Evolutionary conservation across 306 rosid species (phyloP), one percentile per base, ranked within the genome.

Genomic region (Cucurbita ficifolia): DNA sequence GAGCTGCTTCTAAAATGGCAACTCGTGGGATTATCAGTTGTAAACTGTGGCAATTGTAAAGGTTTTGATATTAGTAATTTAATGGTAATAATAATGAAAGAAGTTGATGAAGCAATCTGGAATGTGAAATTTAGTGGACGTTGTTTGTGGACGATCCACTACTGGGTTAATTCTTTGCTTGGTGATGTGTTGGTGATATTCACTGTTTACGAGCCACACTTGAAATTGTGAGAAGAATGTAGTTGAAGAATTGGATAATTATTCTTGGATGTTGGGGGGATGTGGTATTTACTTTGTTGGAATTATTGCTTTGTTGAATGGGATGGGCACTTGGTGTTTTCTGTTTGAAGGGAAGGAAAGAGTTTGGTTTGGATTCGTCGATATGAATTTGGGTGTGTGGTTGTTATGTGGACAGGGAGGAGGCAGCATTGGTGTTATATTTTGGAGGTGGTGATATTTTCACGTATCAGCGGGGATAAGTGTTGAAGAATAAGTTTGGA

Each of bases 381-480:
- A 86, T 84, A 64, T 75, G 96, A 93, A 83, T 42, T 83, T 91
- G 89, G 97, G 87, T 85, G 77, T 87, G 87, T 88, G 93, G 96
- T 88, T 94, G 91, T 90, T 79, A 86, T 95, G 86, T 95, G 99
- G 97, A 89, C 99, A 91, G 99, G 99, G 84, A 85, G 96, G 86
- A 86, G 84, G 77, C 90, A 68, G 88, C 82, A 72, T 83, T 86
- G 3, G 84, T 83, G 86, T 81, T 79, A 81, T 61, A 61, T 85
- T 92, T 84, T 85, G 79, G 86, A 84, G 77, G 90, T 82, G 84
- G 90, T 90, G 88, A 81, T 77, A 77, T 83, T 81, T 79, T 61
- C 69, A 82, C 92, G 70, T 84, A 82, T 84, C 96, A 79, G 78
- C 86, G 82, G 90, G 83, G 75, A 83, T 91, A 76, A 88, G 87